Base-by-base conservation (phyloP, 441 rosid genomes). In the Raphanus hybrid region DNA sequence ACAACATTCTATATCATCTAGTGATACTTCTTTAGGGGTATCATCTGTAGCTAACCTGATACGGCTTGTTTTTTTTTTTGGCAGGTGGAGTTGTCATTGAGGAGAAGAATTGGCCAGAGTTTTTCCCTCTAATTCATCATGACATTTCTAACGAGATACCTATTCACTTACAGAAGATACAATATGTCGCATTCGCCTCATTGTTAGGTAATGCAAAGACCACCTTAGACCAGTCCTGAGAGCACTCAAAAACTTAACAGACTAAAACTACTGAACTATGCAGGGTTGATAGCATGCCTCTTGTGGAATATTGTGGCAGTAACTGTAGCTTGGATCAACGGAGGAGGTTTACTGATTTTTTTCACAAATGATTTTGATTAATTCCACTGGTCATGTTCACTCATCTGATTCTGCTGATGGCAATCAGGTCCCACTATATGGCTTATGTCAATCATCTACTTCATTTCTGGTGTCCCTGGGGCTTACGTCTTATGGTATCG, bases 101-200 rank as follows among this genome's bases (percentile, higher is more conserved):
- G 82, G 97, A 88, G 75, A 94, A 94, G 86, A 97, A 94, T 55
- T 97, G 97, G 95, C 99, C 99, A 0, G 91, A 94, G 16, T 87
- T 84, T 85, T 92, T 90, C 55, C 99, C 99, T 8, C 11, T 97
- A 32, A 97, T 94, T 78, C 99, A 97, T 81, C 97, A 97, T 80
- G 99, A 94, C 82, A 94, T 97, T 78, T 75, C 90, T 73, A 91
- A 86, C 71, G 99, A 97, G 84, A 94, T 94, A 82, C 99, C 99
- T 50, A 74, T 94, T 77, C 99, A 97, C 80, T 86, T 97, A 45
- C 99, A 92, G 84, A 89, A 79, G 84, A 74, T 89, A 74, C 97
- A 89, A 71, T 96, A 96, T 61, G 93, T 92, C 64, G 98, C 99
- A 64, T 96, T 96, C 85, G 89, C 97, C 64, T 91, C 99, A 76